Evolutionary conservation across 2,329 filamentous ascomycete species (phyloP).

Genomic region (Exophiala sideris): DNA sequence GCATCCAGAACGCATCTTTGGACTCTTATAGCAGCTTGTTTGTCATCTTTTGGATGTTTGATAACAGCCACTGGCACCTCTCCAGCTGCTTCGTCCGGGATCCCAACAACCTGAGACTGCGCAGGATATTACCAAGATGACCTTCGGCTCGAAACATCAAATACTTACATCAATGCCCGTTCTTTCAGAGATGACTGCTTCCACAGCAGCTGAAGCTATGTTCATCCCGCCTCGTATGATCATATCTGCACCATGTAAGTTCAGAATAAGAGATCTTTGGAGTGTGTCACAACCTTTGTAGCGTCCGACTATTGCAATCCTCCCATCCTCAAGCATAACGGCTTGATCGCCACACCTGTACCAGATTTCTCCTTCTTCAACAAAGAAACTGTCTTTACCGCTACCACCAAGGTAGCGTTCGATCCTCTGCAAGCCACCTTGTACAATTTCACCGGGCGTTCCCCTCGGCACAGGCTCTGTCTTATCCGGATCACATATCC

Average conservation of each 20-base stretch:
- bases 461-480: constrained; percentile 32
- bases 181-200: constrained; percentile 37
- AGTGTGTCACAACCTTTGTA: constrained; percentile 37
- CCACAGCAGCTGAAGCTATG: constrained; percentile 40
- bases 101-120: constrained; percentile 41
- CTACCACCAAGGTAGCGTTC: constrained; percentile 33
- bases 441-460: constrained; percentile 42
- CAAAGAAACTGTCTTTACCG: constrained; percentile 36
- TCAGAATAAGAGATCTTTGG: too few species aligned
- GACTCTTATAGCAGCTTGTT: background rate
- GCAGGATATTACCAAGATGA: background rate
- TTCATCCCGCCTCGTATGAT: constrained; percentile 49
- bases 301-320: constrained; percentile 41
- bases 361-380: constrained; percentile 37
- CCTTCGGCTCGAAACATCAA: background rate
- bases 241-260: constrained; percentile 28
- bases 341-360: constrained; percentile 44
- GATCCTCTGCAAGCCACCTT: constrained; percentile 39
- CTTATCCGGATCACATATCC: constrained; percentile 37
- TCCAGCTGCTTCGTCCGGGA: constrained; percentile 45
- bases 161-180: constrained; percentile 31
- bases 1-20: constrained; percentile 1
- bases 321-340: constrained; percentile 37
- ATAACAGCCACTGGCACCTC: constrained; percentile 50
- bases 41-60: constrained; percentile 11